Conservation (phyloP, 345 rosid genomes). For the Eucalyptus marginata region DNA sequence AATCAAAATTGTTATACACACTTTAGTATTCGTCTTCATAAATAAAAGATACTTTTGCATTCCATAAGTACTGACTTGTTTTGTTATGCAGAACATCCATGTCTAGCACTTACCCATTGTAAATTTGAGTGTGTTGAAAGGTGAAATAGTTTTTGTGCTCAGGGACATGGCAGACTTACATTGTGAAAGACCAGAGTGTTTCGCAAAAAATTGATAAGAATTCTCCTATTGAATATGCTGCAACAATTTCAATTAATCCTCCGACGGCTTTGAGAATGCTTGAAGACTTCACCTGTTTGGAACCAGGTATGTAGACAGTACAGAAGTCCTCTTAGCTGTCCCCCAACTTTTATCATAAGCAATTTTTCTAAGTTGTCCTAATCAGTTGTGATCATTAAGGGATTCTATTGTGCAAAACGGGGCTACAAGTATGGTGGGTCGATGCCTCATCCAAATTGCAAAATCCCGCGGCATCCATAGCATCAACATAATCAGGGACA, state of each 20-base stretch:
- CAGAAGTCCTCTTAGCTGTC: not conserved
- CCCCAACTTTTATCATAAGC: not conserved
- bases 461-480: conserved; percentile 49
- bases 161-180: conserved; percentile 83
- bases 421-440: conserved; percentile 85
- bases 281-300: conserved; percentile 52
- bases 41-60: not conserved
- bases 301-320: conserved; percentile 25
- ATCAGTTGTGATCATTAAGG: conserved; percentile 25
- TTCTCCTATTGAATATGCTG: conserved; percentile 75
- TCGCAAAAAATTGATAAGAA: conserved; percentile 80
- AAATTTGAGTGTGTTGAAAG: not conserved
- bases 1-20: not conserved
- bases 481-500: conserved; percentile 74
- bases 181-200: conserved; percentile 58
- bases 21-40: not conserved
- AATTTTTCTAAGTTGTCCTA: not conserved
- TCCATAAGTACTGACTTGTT: not conserved
- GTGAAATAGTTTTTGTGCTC: not conserved
- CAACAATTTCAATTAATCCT: conserved; percentile 83
- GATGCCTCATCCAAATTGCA: conserved; percentile 82
- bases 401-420: conserved; percentile 89
- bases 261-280: conserved; percentile 85
- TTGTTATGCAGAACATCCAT: not conserved
- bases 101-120: not conserved